Conservation (phyloP, 2,329 filamentous ascomycete genomes). For the Cordyceps militaris region DNA sequence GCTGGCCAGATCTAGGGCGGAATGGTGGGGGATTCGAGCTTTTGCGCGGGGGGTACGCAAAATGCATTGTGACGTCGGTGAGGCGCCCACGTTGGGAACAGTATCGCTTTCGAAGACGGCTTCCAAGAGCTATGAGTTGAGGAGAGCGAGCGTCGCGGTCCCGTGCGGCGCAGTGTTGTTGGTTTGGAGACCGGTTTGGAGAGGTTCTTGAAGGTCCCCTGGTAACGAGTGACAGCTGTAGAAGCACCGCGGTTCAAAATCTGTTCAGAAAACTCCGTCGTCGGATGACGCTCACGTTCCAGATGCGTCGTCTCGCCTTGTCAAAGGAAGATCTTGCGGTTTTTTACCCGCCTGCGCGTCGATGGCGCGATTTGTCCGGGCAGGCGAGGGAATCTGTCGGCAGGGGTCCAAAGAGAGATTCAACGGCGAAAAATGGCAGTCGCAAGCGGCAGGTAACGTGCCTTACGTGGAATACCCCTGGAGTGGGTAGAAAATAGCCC, state of each 20-base stretch:
- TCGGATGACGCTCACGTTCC: not conserved
- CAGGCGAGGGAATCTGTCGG: not conserved
- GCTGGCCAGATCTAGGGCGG: constrained; percentile 50
- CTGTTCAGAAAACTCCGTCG: not conserved
- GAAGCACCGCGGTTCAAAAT: not conserved
- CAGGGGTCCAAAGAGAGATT: not conserved
- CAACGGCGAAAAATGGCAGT: not conserved
- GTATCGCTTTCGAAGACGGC: not conserved
- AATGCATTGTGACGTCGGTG: constrained; percentile 58
- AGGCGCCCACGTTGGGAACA: not conserved
- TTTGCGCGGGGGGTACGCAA: constrained; percentile 82
- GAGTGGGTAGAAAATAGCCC: not conserved
- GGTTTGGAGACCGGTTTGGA: not conserved
- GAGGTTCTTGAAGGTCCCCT: not conserved
- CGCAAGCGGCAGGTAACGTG: not conserved
- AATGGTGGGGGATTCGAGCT: constrained; percentile 70
- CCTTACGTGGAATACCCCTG: not conserved
- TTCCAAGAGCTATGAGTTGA: not conserved
- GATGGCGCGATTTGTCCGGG: constrained; percentile 7
- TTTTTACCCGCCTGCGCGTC: not conserved
- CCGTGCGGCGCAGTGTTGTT: not conserved
- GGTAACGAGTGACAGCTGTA: not conserved
- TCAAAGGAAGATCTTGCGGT: not conserved
- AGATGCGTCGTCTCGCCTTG: not conserved
- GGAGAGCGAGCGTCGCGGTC: not conserved